These are phyloP conservation scores for Aspergillus viridinutans DNA, from an alignment of 2,329 filamentous ascomycete species.

Conservation along the genomic window DNA sequence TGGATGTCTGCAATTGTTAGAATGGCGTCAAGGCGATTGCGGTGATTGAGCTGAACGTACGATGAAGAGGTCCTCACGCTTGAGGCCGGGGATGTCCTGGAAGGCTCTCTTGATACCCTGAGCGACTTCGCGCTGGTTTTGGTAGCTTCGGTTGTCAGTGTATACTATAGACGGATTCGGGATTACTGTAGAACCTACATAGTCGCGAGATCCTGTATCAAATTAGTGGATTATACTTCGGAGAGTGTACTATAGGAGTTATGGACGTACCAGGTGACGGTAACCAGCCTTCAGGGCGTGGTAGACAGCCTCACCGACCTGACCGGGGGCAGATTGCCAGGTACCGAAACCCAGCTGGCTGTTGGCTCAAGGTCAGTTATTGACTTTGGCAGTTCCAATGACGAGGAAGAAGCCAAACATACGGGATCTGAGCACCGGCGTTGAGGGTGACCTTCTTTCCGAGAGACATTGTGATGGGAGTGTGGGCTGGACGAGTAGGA, in stretches of 20 bases:
- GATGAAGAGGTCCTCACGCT: constrained; percentile 40
- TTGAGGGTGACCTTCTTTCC: constrained; percentile 38
- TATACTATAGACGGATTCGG: not conserved
- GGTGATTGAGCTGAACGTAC: constrained; percentile 17
- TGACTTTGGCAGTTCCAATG: not conserved
- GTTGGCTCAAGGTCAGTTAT: not conserved
- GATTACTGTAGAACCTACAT: constrained; percentile 24
- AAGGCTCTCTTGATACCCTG: constrained; percentile 33
- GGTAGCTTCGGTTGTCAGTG: constrained; percentile 21
- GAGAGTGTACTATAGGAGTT: not conserved
- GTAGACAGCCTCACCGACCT: constrained; percentile 39
- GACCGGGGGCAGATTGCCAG: constrained; percentile 38
- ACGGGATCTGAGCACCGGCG: constrained; percentile 38
- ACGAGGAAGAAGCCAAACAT: constrained; percentile 11
- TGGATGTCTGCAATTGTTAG: constrained; percentile 44
- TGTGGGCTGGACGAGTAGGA: constrained; percentile 1
- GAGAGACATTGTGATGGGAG: constrained; percentile 33
- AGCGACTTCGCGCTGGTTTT: constrained; percentile 37
- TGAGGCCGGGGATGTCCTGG: constrained; percentile 37
- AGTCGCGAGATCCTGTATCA: constrained; percentile 33
- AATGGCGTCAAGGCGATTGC: not conserved
- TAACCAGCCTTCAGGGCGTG: constrained; percentile 39
- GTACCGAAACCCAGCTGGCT: constrained; percentile 40
- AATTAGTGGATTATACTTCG: constrained; percentile 8
- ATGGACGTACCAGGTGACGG: constrained; percentile 33